Evolutionary conservation across 2,329 filamentous ascomycete genomes (phyloP), one percentile per base, ranked within the genome.

Genomic region (Clathrospora elynae): DNA sequence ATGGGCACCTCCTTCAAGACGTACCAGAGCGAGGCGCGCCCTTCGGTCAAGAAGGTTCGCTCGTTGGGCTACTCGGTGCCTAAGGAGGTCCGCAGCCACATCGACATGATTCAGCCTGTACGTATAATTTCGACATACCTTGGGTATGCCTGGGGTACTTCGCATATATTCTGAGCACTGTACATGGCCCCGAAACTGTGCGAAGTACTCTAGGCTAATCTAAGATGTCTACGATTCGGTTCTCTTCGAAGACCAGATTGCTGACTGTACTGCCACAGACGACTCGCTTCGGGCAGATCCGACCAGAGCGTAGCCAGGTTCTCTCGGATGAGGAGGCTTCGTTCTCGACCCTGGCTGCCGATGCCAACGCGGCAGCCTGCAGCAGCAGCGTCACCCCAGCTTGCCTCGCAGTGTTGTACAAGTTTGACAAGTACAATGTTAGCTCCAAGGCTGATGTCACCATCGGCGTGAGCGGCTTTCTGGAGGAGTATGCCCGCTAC

Each of bases 51-150:
- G 25, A 77, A 73, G 53, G 73, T 86, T 25, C 77, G 84, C 29
- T 77, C 79, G 4, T 66, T 80, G 11, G 71, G 75, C 32, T 88
- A 87, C 66, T 85, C 81, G 0, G 75, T 87, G 1, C 85, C 84
- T 0, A 72, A 72, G 35, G 65, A 75, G 0, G 65, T 87, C 6
- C 73, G 75, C 37, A 57, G 71, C 29, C 74, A 82, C 55, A 75
- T 87, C 43, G 78, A 81, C 44, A 75, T 85, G 59, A 80, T 87
- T 34, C 81, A 86, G 63, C 84, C 84, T 1, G 20, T 23, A 23
- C 20, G 20, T 23, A 23, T 23, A 23, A n/a, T 23, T 23, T 10
- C 20, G 10, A 10, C 20, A 23, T 23, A 10, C 6, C 6, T 6
- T 23, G 10, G 10, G 10, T 10, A 23, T 23, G 20, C 10, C 20